A percentile compares a stretch with the other conserved stretches of the same genome.
phyloP scores from a whole-genome alignment of 192 early-diverging fungal genomes.

The Spinellus fusiger region DNA sequence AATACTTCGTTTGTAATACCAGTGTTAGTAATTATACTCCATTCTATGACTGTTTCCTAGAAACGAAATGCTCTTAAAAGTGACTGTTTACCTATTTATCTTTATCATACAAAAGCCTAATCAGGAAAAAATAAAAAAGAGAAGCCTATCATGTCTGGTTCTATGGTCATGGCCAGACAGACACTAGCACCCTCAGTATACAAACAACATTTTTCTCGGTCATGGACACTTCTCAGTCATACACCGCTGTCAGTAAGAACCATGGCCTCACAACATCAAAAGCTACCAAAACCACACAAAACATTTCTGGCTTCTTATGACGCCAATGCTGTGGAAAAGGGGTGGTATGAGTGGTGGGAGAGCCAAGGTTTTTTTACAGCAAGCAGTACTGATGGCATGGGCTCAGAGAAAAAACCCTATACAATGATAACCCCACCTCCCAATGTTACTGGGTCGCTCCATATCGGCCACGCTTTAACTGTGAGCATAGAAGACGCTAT shows the following conservation, averaged over 20 bases:
- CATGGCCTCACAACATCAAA: background rate
- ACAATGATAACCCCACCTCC: slow-evolving; percentile 93
- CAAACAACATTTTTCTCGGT: background rate
- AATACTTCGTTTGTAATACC: no score
- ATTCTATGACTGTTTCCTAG: no score
- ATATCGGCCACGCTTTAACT: slow-evolving; percentile 91
- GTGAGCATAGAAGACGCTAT: slow-evolving; percentile 79
- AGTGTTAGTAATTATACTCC: no score
- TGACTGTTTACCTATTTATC: no score
- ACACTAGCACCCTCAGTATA: no score
- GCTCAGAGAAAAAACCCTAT: slow-evolving; percentile 43
- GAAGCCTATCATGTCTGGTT: no score
- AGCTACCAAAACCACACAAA: slow-evolving; percentile 11
- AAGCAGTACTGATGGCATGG: slow-evolving; percentile 16
- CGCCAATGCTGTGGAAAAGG: slow-evolving; percentile 62
- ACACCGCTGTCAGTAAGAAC: background rate
- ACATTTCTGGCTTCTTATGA: slow-evolving; percentile 5
- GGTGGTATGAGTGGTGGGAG: slow-evolving; percentile 98
- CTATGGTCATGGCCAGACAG: no score
- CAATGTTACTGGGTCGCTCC: slow-evolving; percentile 94
- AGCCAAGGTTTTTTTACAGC: slow-evolving; percentile 52
- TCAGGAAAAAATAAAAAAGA: no score
- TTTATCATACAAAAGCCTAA: no score
- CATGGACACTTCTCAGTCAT: background rate
- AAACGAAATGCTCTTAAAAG: no score